Conservation (phyloP, 202 grass and related monocot species). For the Carex arenaria region DNA sequence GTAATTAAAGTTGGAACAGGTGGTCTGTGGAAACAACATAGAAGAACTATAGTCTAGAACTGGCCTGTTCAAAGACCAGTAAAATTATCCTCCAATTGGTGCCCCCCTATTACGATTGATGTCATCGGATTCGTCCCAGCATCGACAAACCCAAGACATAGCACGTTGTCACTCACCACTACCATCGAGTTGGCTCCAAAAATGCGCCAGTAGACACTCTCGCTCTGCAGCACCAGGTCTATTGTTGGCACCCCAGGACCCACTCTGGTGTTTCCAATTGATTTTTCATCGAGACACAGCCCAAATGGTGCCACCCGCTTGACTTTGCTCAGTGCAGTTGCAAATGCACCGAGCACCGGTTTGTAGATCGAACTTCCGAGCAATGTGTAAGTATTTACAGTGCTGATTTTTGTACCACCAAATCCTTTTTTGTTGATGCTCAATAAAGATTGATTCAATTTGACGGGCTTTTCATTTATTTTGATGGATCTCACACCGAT, state of each 20-base stretch:
- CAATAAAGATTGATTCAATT: conserved; percentile 49
- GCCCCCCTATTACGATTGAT: conserved; percentile 58
- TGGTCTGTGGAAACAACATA: conserved; percentile 41
- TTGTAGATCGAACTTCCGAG: conserved; percentile 61
- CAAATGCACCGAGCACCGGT: conserved; percentile 53
- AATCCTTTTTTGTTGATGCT: conserved; percentile 44
- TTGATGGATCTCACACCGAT: conserved; percentile 50
- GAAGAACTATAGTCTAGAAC: conserved; percentile 60
- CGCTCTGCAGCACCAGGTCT: conserved; percentile 51
- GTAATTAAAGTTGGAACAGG: conserved; percentile 49
- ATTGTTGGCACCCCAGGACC: conserved; percentile 53
- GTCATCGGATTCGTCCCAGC: conserved; percentile 36
- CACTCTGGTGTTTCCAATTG: conserved; percentile 40
- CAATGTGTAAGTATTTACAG: conserved; percentile 54
- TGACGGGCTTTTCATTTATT: conserved; percentile 48
- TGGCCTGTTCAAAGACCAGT: conserved; percentile 58
- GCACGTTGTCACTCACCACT: conserved; percentile 14
- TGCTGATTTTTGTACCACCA: conserved; percentile 77
- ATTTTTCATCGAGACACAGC: conserved; percentile 57
- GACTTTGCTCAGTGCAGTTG: conserved; percentile 18
- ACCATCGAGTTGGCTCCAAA: conserved; percentile 80
- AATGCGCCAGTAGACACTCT: conserved; percentile 34
- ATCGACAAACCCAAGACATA: conserved; percentile 74
- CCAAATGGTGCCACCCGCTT: conserved; percentile 42
- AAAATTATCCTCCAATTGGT: conserved; percentile 87